These are phyloP conservation scores for Boletus rex-veris DNA, from an alignment of 768 basidiomycete genomes.

Conservation along the genomic window DNA sequence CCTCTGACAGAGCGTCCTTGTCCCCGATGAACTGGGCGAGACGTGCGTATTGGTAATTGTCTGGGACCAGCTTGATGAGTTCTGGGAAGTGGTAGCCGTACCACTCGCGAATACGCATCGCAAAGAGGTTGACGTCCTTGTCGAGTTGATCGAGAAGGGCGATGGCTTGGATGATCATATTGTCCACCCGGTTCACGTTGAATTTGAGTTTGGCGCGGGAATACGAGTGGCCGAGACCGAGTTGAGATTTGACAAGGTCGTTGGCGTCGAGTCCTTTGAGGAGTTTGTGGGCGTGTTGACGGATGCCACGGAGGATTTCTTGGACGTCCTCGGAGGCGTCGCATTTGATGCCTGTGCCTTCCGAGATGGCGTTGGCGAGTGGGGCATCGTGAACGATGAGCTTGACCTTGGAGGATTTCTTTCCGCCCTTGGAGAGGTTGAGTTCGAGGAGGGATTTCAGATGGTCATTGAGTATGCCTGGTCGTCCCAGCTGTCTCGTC, in stretches of 20 bases:
- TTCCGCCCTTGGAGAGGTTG: conserved; percentile 69
- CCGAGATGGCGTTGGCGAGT: conserved; percentile 76
- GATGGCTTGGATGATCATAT: conserved; percentile 99
- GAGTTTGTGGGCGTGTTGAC: conserved; percentile 85
- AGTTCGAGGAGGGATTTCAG: conserved; percentile 82
- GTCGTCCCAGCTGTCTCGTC: background rate
- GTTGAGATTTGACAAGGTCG: conserved; percentile 90
- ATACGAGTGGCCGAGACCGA: conserved; percentile 96
- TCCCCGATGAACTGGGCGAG: conserved; percentile 84
- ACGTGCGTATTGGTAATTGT: conserved; percentile 92
- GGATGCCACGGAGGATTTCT: conserved; percentile 89
- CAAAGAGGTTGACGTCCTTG: conserved; percentile 98
- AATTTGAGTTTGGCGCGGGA: conserved; percentile 97
- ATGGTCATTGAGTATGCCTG: conserved; percentile 84
- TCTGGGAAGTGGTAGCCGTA: conserved; percentile 99
- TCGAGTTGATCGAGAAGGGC: conserved; percentile 97
- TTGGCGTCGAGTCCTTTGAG: conserved; percentile 84
- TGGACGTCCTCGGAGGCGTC: conserved; percentile 77
- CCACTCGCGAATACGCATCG: conserved; percentile 98
- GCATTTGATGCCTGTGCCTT: conserved; percentile 66
- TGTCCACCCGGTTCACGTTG: conserved; percentile 93
- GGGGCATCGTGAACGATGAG: conserved; percentile 77
- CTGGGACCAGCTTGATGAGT: conserved; percentile 87
- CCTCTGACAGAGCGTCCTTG: conserved; percentile 76
- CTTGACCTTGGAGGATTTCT: conserved; percentile 63